phyloP scores from a whole-genome alignment of 176 grass and related monocot genomes.

The Pharus latifolius region DNA sequence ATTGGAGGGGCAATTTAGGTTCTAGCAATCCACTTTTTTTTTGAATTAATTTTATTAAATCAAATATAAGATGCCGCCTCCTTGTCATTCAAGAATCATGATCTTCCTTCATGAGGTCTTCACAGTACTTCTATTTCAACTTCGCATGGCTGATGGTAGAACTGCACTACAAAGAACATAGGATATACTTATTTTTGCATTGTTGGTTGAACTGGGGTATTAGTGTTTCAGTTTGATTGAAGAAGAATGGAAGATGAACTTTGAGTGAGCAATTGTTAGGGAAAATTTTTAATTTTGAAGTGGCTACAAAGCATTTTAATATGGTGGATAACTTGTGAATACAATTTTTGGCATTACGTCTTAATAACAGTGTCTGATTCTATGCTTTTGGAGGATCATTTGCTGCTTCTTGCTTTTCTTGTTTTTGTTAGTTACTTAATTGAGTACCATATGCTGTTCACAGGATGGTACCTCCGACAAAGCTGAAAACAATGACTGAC shows the following conservation, averaged over 20 bases:
- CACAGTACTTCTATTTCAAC: not conserved
- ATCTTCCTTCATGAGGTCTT: too few relatives aligned
- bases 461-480: constrained; percentile 62
- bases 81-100: too few relatives aligned
- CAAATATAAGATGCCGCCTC: too few relatives aligned
- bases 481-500: constrained; percentile 71
- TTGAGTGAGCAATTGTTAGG: not conserved
- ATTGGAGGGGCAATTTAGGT: too few relatives aligned
- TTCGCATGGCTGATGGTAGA: not conserved
- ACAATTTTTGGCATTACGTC: not conserved
- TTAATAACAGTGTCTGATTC: constrained; percentile 57
- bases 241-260: not conserved
- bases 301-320: not conserved
- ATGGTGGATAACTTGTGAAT: too few relatives aligned
- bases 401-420: not conserved
- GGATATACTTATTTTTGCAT: not conserved
- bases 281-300: not conserved
- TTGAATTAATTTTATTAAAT: too few relatives aligned
- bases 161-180: not conserved
- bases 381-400: constrained; percentile 6
- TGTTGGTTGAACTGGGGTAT: not conserved
- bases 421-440: constrained; percentile 14
- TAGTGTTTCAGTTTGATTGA: not conserved
- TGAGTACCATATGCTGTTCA: not conserved
- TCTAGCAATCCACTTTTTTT: too few relatives aligned